These are phyloP conservation scores for Exophiala alcalophila DNA, from an alignment of 2,329 filamentous ascomycete species.

Conservation along the genomic window DNA sequence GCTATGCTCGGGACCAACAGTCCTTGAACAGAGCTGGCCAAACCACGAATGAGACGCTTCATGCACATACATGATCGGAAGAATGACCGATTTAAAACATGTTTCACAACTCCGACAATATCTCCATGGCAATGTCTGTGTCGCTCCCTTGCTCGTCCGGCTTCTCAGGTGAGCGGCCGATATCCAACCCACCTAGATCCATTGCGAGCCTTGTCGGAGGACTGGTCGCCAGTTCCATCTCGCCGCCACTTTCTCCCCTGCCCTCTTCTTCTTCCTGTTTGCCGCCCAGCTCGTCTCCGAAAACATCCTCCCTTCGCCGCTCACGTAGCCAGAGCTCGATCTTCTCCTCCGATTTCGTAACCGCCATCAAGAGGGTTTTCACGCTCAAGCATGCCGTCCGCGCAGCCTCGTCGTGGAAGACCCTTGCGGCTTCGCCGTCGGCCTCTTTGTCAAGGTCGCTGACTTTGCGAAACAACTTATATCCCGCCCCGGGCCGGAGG, in stretches of 20 bases:
- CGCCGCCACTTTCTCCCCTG: background rate
- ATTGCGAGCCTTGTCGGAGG: slow-evolving; percentile 12
- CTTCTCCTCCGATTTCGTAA: slow-evolving; percentile 49
- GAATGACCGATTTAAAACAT: background rate
- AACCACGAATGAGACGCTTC: background rate
- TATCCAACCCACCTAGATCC: slow-evolving; percentile 13
- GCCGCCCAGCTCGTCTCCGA: background rate
- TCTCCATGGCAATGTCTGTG: slow-evolving; percentile 53
- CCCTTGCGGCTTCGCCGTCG: slow-evolving; percentile 39
- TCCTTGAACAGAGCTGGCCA: too few relatives aligned
- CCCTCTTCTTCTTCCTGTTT: background rate
- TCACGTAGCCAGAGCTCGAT: slow-evolving; percentile 41
- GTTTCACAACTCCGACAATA: slow-evolving; percentile 27
- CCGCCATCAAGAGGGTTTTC: slow-evolving; percentile 49
- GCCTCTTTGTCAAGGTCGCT: slow-evolving; percentile 40
- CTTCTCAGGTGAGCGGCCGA: slow-evolving; percentile 29
- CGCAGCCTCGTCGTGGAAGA: slow-evolving; percentile 53
- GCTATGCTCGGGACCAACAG: too few relatives aligned
- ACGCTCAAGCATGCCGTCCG: slow-evolving; percentile 51
- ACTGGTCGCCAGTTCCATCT: slow-evolving; percentile 12
- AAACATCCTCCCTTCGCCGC: slow-evolving; percentile 34
- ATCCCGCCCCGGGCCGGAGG: slow-evolving; percentile 50
- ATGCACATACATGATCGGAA: background rate
- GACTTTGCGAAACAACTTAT: slow-evolving; percentile 48
- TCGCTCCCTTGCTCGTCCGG: slow-evolving; percentile 94